phyloP scores from a whole-genome alignment of 371 early-diverging fungal genomes.

The Lichtheimia hyalospora region DNA sequence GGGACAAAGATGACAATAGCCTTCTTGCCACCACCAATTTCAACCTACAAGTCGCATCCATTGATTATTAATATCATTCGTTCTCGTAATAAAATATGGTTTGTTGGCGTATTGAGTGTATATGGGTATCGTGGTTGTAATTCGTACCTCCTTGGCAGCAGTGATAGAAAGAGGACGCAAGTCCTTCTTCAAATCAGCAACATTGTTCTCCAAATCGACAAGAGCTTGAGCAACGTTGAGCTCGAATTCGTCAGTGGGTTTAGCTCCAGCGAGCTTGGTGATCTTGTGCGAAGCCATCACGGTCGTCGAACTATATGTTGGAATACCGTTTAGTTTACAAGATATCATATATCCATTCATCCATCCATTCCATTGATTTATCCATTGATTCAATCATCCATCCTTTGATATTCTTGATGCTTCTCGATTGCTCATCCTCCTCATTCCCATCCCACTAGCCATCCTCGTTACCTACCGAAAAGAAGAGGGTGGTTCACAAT shows the following conservation, averaged over 20 bases:
- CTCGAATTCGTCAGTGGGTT: constrained; percentile 86
- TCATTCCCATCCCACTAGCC: background rate
- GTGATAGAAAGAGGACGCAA: constrained; percentile 90
- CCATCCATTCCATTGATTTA: constrained; percentile 10
- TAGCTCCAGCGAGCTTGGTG: constrained; percentile 78
- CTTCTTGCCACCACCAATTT: constrained; percentile 92
- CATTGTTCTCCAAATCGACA: constrained; percentile 92
- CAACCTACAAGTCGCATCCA: constrained; percentile 86
- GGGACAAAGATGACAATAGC: constrained; percentile 97
- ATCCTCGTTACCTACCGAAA: background rate
- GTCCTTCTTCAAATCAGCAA: constrained; percentile 93
- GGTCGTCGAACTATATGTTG: background rate
- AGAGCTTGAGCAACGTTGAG: constrained; percentile 94
- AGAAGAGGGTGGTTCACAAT: background rate
- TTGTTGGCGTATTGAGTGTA: constrained; percentile 55
- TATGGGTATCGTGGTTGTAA: constrained; percentile 10
- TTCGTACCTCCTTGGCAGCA: constrained; percentile 86
- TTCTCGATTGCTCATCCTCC: no score
- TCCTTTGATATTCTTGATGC: constrained; percentile 16
- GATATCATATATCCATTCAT: background rate
- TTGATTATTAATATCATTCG: constrained; percentile 90
- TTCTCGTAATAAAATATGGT: constrained; percentile 92
- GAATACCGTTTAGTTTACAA: background rate
- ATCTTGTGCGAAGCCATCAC: constrained; percentile 63
- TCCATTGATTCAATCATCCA: constrained; percentile 15